Evolutionary conservation across 2,329 filamentous ascomycete genomes (phyloP).

Genomic region (Apiospora hydei): DNA sequence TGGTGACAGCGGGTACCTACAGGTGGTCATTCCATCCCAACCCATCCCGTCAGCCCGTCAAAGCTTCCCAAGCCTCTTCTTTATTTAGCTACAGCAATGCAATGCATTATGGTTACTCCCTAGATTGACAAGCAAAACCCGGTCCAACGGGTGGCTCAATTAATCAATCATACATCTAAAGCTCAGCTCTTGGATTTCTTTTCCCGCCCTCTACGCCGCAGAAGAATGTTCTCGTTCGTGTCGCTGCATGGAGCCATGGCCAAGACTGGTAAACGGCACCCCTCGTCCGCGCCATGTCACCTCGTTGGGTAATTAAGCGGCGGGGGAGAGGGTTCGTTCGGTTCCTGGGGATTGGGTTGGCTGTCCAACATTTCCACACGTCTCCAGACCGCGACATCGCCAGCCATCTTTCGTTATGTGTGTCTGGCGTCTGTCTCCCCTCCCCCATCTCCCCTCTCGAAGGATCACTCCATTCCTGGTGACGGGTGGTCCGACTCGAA

Average conservation of each 20-base stretch:
- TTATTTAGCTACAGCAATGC: neutral
- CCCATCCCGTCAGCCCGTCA: neutral
- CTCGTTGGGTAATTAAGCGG: conserved; percentile 16
- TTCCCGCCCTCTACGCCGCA: neutral
- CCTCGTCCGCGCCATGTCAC: conserved; percentile 11
- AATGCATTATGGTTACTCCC: neutral
- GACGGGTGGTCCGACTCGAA: neutral
- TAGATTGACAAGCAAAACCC: neutral
- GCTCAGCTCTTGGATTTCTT: neutral
- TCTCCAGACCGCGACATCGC: neutral
- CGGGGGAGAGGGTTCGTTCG: neutral
- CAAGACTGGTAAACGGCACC: conserved; percentile 17
- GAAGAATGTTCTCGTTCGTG: neutral
- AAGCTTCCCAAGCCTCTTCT: neutral
- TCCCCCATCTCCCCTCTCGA: neutral
- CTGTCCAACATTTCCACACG: neutral
- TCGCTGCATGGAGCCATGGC: neutral
- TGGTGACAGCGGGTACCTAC: conserved; percentile 1
- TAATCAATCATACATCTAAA: neutral
- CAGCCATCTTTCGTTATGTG: neutral
- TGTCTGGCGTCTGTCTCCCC: neutral
- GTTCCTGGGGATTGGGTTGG: neutral
- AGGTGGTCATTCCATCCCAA: neutral
- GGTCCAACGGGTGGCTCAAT: neutral
- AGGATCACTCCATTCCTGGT: neutral